These are phyloP conservation scores for Piloderma croceum DNA, from an alignment of 768 basidiomycete genomes.

Conservation along the genomic window DNA sequence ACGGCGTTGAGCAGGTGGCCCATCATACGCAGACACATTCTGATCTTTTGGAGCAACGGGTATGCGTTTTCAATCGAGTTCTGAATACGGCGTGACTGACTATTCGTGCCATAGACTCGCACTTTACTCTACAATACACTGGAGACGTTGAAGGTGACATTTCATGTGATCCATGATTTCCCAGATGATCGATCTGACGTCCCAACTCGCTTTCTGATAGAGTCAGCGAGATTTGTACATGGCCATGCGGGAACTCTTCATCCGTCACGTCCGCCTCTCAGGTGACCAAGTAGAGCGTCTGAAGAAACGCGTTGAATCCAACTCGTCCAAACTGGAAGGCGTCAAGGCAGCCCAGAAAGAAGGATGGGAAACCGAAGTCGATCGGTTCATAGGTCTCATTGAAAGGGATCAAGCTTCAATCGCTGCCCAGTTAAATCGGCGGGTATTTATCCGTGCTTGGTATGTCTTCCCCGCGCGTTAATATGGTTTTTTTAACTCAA, in stretches of 20 bases:
- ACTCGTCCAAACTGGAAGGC: slow-evolving; percentile 69
- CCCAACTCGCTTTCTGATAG: slow-evolving; percentile 30
- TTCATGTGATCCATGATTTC: neutral
- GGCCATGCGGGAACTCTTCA: slow-evolving; percentile 80
- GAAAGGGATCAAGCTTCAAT: slow-evolving; percentile 87
- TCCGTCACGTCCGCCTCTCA: slow-evolving; percentile 84
- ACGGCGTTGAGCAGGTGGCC: slow-evolving; percentile 64
- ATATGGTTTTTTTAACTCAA: slow-evolving; percentile 18
- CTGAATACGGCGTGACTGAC: no score
- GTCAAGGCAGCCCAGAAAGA: slow-evolving; percentile 68
- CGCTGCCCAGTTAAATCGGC: slow-evolving; percentile 61
- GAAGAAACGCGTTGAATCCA: slow-evolving; percentile 78
- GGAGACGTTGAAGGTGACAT: slow-evolving; percentile 66
- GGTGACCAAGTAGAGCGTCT: slow-evolving; percentile 84
- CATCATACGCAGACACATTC: slow-evolving; percentile 65
- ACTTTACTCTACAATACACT: slow-evolving; percentile 60
- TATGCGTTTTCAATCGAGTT: slow-evolving; percentile 39
- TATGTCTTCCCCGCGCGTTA: no score
- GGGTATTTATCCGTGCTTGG: slow-evolving; percentile 87
- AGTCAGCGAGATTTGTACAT: slow-evolving; percentile 81
- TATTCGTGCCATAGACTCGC: slow-evolving; percentile 45
- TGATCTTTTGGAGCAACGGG: slow-evolving; percentile 68
- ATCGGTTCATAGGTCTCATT: slow-evolving; percentile 61
- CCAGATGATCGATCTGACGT: slow-evolving; percentile 3
- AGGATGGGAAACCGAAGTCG: slow-evolving; percentile 82